These are phyloP conservation scores for Potentilla sterilis DNA, from an alignment of 306 rosid species.

Conservation along the genomic window DNA sequence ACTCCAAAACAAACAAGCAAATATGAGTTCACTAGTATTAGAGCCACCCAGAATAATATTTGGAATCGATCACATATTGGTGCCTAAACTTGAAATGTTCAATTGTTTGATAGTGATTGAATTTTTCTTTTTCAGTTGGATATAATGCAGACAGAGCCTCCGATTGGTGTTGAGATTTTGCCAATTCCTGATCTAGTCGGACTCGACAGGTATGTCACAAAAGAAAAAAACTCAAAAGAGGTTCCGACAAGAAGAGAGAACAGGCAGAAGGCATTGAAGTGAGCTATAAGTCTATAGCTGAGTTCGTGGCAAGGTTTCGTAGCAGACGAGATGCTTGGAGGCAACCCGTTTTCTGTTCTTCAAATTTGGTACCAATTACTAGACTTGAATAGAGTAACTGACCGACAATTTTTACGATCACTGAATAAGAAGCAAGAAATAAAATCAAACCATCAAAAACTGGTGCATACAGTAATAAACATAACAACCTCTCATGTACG, in stretches of 20 bases:
- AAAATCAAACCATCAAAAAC: neutral
- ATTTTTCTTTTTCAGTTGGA: no score
- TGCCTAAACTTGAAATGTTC: no score
- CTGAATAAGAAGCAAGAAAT: neutral
- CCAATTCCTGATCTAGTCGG: no score
- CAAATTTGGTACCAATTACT: neutral
- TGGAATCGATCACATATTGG: no score
- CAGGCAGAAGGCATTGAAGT: neutral
- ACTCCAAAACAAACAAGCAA: no score
- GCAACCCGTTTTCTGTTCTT: neutral
- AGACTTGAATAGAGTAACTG: neutral
- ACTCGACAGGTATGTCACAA: neutral
- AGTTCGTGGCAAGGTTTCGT: neutral
- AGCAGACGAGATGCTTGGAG: neutral
- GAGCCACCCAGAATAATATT: no score
- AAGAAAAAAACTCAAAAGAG: neutral
- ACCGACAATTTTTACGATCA: neutral
- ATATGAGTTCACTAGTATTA: no score
- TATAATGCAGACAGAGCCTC: no score
- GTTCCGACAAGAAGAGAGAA: neutral
- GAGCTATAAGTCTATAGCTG: no score
- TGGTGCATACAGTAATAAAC: neutral
- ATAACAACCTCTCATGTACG: neutral
- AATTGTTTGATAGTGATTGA: no score
- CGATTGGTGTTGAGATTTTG: no score